These are phyloP conservation scores for Elongisporangium anandrum DNA, from an alignment of 352 stramenopile genomes.

Conservation along the genomic window DNA sequence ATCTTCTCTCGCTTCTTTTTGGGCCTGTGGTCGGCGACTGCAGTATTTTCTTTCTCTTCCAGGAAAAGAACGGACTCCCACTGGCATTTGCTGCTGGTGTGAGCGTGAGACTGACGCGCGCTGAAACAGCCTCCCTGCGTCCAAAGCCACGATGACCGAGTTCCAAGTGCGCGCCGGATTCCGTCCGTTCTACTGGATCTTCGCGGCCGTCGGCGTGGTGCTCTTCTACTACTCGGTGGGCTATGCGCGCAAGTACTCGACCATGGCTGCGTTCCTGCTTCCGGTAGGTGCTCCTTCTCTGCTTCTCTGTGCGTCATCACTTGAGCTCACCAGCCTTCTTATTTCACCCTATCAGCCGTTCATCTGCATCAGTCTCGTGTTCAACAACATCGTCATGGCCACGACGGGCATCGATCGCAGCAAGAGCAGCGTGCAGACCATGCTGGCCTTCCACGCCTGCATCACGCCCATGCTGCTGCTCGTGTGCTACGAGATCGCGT, in stretches of 20 bases:
- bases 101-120: neutral
- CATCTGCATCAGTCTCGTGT: conserved; percentile 72
- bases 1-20: neutral
- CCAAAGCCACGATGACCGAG: conserved; percentile 16
- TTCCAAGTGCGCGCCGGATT: conserved; percentile 46
- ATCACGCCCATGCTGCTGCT: conserved; percentile 83
- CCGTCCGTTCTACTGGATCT: conserved; percentile 68
- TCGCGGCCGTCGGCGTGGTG: conserved; percentile 46
- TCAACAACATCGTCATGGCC: conserved; percentile 80
- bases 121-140: neutral
- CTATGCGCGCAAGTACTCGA: conserved; percentile 75
- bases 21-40: neutral
- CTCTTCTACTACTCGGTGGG: conserved; percentile 72
- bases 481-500: conserved; percentile 87
- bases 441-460: conserved; percentile 80
- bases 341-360: conserved; percentile 43
- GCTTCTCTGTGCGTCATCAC: conserved; percentile 7
- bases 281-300: conserved; percentile 32
- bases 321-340: neutral
- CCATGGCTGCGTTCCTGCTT: conserved; percentile 67
- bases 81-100: neutral
- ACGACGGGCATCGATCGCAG: conserved; percentile 65
- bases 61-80: neutral
- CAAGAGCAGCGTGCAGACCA: conserved; percentile 48
- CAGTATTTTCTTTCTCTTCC: neutral